Percentiles rank a stretch among this genome's conserved stretches.
phyloP scores from a whole-genome alignment of 441 rosid genomes.

The Gossypium davidsonii region DNA sequence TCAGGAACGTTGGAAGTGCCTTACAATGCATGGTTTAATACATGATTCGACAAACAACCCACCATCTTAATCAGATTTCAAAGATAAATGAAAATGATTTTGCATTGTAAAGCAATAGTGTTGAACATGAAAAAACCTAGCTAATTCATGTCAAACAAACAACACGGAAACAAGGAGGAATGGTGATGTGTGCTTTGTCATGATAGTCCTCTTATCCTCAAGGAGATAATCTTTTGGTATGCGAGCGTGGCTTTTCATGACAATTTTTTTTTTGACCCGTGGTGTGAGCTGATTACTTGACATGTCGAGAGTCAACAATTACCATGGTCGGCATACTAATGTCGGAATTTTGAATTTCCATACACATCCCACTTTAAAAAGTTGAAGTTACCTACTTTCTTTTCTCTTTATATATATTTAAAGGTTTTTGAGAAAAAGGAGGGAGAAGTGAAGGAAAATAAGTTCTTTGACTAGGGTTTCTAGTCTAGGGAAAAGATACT shows the following conservation, averaged over 20 bases:
- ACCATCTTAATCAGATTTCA: neutral
- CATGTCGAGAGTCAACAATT: constrained; percentile 2
- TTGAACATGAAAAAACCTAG: neutral
- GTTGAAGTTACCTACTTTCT: neutral
- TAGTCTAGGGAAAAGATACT: neutral
- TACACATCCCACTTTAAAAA: neutral
- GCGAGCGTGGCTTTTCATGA: neutral
- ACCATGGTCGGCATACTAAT: neutral
- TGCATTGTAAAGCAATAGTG: neutral
- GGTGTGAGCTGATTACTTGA: neutral
- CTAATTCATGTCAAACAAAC: neutral
- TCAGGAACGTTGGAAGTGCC: constrained; percentile 48
- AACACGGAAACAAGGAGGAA: constrained; percentile 84
- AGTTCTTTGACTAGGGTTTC: neutral
- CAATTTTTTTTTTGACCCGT: neutral
- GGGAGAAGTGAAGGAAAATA: neutral
- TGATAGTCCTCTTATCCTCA: constrained; percentile 79
- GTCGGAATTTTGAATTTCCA: constrained; percentile 12
- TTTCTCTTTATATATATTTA: neutral
- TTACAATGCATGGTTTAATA: neutral
- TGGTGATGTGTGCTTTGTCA: constrained; percentile 89
- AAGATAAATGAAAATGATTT: neutral
- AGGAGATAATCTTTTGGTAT: constrained; percentile 59
- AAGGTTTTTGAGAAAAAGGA: neutral
- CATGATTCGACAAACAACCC: neutral